Conservation (phyloP, 768 basidiomycete species). For the Solioccasus polychromus region DNA sequence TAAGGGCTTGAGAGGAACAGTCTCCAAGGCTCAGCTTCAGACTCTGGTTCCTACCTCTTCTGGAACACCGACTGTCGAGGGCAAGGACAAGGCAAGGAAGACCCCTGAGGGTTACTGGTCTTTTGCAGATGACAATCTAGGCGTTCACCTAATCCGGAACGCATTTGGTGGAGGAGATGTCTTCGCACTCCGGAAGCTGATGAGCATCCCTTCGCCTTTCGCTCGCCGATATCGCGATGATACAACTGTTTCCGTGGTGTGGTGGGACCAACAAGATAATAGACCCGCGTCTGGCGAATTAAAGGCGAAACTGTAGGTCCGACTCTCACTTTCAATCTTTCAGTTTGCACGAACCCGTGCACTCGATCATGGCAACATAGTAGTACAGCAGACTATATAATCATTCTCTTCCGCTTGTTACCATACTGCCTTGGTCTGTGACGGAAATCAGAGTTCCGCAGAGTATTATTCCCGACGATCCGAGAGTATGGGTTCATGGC, state of each 20-base stretch:
- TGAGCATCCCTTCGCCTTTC: conserved; percentile 82
- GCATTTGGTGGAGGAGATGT: conserved; percentile 86
- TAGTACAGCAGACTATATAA: conserved; percentile 29
- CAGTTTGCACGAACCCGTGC: too few species aligned
- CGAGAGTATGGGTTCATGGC: conserved; percentile 35
- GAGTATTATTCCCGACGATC: conserved; percentile 34
- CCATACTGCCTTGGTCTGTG: conserved; percentile 28
- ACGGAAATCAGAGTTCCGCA: conserved; percentile 25
- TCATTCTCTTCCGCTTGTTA: conserved; percentile 33
- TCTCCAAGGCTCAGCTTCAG: conserved; percentile 58
- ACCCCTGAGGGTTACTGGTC: conserved; percentile 57
- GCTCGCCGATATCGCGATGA: conserved; percentile 82
- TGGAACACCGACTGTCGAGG: conserved; percentile 57
- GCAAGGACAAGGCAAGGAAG: conserved; percentile 48
- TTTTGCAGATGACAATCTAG: conserved; percentile 75
- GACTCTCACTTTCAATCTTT: not conserved
- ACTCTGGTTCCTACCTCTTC: conserved; percentile 51
- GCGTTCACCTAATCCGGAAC: conserved; percentile 84
- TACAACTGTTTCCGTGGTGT: conserved; percentile 79
- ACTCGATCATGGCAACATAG: conserved; percentile 3
- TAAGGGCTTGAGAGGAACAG: conserved; percentile 60
- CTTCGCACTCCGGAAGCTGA: conserved; percentile 48
- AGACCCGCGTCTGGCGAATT: conserved; percentile 35
- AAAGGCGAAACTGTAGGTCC: conserved; percentile 50
- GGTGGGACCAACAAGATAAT: conserved; percentile 70